These are phyloP conservation scores for Ophiostoma sp. DNA, from an alignment of 2,329 filamentous ascomycete genomes.

Conservation along the genomic window DNA sequence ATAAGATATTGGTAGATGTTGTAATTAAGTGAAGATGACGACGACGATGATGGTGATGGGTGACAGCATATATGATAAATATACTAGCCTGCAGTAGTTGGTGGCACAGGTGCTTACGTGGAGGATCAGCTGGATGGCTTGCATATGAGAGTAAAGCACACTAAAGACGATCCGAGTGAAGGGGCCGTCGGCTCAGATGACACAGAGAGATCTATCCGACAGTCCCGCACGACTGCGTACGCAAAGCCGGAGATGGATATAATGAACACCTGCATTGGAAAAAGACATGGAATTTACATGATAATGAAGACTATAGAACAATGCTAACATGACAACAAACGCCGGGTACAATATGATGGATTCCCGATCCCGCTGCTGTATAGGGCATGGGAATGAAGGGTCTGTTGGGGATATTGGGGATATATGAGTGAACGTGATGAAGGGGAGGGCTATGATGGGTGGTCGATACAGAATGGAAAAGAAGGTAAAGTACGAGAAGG, in stretches of 20 bases:
- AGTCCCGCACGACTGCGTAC: too few species aligned
- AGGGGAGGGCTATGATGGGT: not conserved
- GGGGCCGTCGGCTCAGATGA: too few species aligned
- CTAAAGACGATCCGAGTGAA: too few species aligned
- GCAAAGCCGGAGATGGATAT: not conserved
- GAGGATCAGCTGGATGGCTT: not conserved
- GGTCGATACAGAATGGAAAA: not conserved
- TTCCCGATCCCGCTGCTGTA: not conserved
- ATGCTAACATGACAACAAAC: conserved; percentile 15
- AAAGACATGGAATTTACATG: not conserved
- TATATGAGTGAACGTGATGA: conserved; percentile 15
- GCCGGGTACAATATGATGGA: conserved; percentile 5
- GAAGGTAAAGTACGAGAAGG: not conserved
- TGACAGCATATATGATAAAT: not conserved
- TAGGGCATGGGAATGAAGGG: not conserved
- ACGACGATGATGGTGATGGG: not conserved
- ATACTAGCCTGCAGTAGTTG: not conserved
- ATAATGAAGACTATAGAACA: conserved; percentile 2
- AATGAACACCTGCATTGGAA: not conserved
- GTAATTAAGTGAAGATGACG: too few species aligned
- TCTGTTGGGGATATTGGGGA: conserved; percentile 12
- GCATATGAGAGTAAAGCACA: not conserved
- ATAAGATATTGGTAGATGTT: too few species aligned
- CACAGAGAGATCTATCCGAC: too few species aligned
- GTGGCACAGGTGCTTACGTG: not conserved